Evolutionary conservation across 164 flowering plant species (phyloP).

Genomic region (Nelumbo lutea): DNA sequence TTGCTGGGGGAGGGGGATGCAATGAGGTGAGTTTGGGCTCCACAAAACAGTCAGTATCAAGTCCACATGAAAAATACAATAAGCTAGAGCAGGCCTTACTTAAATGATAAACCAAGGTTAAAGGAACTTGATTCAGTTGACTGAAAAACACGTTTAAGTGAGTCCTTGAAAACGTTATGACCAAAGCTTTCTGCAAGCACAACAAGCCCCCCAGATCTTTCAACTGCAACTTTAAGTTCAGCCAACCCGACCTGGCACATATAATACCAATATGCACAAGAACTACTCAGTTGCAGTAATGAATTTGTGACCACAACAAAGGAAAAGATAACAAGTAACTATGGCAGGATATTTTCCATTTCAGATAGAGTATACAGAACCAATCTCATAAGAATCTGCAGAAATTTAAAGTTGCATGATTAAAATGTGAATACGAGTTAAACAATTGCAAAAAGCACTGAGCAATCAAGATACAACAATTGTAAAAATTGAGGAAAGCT

Average conservation of each 20-base stretch:
- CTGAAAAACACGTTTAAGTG: slow-evolving; percentile 71
- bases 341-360: background rate
- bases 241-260: slow-evolving; percentile 75
- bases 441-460: no score
- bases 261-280: slow-evolving; percentile 4
- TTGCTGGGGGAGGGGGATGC: no score
- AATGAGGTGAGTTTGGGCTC: no score
- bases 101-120: slow-evolving; percentile 81
- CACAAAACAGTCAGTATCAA: no score
- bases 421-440: no score
- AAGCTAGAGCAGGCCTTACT: slow-evolving; percentile 40
- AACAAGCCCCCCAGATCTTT: slow-evolving; percentile 90
- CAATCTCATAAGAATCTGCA: background rate
- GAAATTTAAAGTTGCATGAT: no score
- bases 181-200: slow-evolving; percentile 99
- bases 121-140: slow-evolving; percentile 34
- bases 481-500: no score
- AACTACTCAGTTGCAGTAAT: background rate
- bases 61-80: background rate
- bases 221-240: slow-evolving; percentile 92
- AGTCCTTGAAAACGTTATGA: slow-evolving; percentile 90
- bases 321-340: background rate
- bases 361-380: background rate
- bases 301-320: background rate
- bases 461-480: no score